Evolutionary conservation across 2,329 filamentous ascomycete species (phyloP).

Genomic region (Sclerotinia spermophila): DNA sequence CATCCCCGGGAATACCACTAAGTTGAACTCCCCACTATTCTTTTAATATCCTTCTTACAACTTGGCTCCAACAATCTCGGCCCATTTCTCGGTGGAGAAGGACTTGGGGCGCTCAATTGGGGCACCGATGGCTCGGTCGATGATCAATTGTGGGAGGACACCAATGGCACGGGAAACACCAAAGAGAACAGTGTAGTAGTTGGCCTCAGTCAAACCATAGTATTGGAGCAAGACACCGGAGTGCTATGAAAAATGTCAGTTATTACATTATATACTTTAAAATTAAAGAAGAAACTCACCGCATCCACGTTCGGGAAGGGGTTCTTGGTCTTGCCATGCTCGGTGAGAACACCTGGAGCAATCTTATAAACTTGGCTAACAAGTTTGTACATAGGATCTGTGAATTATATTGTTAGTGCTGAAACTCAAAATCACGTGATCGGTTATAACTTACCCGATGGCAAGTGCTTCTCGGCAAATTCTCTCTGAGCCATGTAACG

Average conservation of each 20-base stretch:
- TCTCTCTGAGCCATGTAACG: constrained; percentile 98
- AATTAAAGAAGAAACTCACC: constrained; percentile 22
- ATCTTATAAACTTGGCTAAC: constrained; percentile 99
- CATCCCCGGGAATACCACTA: constrained; percentile 5
- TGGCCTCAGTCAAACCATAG: constrained; percentile 98
- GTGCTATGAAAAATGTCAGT: constrained; percentile 49
- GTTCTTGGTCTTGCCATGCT: constrained; percentile 98
- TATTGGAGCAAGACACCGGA: constrained; percentile 98
- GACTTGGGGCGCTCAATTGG: constrained; percentile 99
- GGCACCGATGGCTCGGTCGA: constrained; percentile 93
- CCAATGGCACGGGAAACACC: constrained; percentile 97
- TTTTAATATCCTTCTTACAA: constrained; percentile 55
- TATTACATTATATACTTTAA: neutral
- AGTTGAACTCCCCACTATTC: constrained; percentile 21
- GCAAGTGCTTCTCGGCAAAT: constrained; percentile 57
- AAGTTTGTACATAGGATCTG: constrained; percentile 99
- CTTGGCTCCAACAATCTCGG: constrained; percentile 86
- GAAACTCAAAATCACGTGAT: neutral
- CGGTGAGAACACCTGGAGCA: constrained; percentile 91
- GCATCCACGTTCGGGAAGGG: constrained; percentile 98
- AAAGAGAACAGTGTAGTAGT: constrained; percentile 99
- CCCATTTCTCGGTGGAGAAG: constrained; percentile 95
- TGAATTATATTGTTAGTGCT: constrained; percentile 62
- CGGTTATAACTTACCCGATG: neutral
- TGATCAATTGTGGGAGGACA: constrained; percentile 98